Evolutionary conservation across 1,139 yeast species (phyloP).

Genomic region (Blastobotrys buckinghamii): DNA sequence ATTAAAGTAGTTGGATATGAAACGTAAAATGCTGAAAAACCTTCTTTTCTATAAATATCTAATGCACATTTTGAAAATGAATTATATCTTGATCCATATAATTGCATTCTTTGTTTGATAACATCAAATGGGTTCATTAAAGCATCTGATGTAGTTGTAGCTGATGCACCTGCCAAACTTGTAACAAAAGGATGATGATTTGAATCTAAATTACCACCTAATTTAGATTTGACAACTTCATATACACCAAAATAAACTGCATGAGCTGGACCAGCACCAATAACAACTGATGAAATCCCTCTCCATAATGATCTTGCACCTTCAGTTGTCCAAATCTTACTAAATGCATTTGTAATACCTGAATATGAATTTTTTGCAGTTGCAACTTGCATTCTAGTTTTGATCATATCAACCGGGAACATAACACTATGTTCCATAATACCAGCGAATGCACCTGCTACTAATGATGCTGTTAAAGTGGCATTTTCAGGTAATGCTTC

Average conservation of each 20-base stretch:
- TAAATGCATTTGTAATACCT: constrained; percentile 55
- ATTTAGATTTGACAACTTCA: constrained; percentile 69
- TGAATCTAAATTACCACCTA: constrained; percentile 35
- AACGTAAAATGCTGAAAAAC: constrained; percentile 76
- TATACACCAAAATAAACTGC: constrained; percentile 97
- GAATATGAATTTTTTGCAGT: constrained; percentile 37
- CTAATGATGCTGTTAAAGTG: constrained; percentile 70
- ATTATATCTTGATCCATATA: constrained; percentile 31
- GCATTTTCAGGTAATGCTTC: constrained; percentile 90
- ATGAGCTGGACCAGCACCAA: constrained; percentile 99
- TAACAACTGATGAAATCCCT: constrained; percentile 85
- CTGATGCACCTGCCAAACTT: constrained; percentile 86
- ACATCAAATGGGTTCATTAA: constrained; percentile 98
- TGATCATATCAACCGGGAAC: constrained; percentile 94
- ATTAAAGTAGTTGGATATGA: constrained; percentile 93
- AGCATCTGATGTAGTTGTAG: constrained; percentile 90
- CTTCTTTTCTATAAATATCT: constrained; percentile 65
- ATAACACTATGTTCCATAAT: constrained; percentile 94
- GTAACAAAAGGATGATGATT: constrained; percentile 78
- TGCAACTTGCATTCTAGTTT: constrained; percentile 88
- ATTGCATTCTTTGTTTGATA: constrained; percentile 80
- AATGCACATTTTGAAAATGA: constrained; percentile 36
- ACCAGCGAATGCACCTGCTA: constrained; percentile 97
- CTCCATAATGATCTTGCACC: constrained; percentile 90
- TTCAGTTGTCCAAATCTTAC: constrained; percentile 77